Base-by-base conservation (phyloP, 805 yeast genomes). In the Lipomyces orientalis region DNA sequence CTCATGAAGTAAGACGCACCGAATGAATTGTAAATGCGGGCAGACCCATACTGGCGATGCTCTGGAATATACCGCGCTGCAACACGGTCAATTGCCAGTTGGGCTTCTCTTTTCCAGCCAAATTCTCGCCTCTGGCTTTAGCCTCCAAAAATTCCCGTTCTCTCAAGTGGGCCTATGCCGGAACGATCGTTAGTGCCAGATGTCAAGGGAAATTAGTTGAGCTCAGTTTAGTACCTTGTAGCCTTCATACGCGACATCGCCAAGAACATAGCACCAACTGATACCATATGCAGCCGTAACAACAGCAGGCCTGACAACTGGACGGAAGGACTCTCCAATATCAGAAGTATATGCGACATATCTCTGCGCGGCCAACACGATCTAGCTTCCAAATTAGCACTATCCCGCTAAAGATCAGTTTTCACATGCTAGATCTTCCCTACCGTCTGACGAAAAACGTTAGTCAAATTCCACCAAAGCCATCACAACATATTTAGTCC, bases 281-380 rank as follows among this genome's bases (percentile, higher is more conserved):
- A 90, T 79, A 49, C 87, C 91, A 76, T 90, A 90, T 35, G 94
- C 88, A 2, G 85, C 68, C 14, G 79, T 82, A 22, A 90, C 95
- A n/a, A 88, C 66, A 43, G 73, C 71, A 0, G 93, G 93, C 73
- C 87, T 88, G 3, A 91, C 93, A 10, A 90, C 88, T 0, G 95
- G 95, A 62, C 97, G 83, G 79, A 90, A 91, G 10, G 93, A 88
- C 75, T 90, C 97, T 39, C 97, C 97, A 73, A 90, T 87, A 76
- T 90, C 97, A 0, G 93, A 89, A 1, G 96, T 90, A 78, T 91
- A 90, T 0, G 97, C 97, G 33, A 90, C 91, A 74, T 90, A 91
- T 73, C 96, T 80, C 75, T 89, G 94, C 16, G 93, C 85, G 5
- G 95, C 91, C 61, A 83, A 73, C 59, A 90, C 81, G 67, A 90